Evolutionary conservation across 2,329 filamentous ascomycete species (phyloP).

Genomic region (Penicillium vulpinum): DNA sequence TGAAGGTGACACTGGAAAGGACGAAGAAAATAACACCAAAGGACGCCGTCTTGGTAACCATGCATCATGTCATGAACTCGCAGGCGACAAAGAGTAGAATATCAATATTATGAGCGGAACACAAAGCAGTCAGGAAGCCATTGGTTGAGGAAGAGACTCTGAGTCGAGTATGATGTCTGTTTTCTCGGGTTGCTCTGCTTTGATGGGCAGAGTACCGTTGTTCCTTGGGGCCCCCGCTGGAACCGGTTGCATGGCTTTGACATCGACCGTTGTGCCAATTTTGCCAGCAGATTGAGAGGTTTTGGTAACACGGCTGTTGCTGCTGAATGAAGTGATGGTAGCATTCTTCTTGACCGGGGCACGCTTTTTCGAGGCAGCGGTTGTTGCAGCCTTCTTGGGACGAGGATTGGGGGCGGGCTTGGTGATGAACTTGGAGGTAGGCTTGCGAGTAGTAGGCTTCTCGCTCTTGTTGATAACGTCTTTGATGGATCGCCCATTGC

Average conservation of each 20-base stretch:
- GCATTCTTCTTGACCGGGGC: constrained; percentile 3
- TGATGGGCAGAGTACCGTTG: constrained; percentile 38
- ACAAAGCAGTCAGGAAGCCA: constrained; percentile 3
- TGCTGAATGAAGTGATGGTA: constrained; percentile 14
- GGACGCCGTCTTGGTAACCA: constrained; percentile 10
- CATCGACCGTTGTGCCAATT: constrained; percentile 28
- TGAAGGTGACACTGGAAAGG: constrained; percentile 5
- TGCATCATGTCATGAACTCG: constrained; percentile 18
- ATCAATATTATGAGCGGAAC: constrained; percentile 1
- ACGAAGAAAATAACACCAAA: constrained; percentile 5
- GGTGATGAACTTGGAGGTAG: neutral
- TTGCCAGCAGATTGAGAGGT: constrained; percentile 20
- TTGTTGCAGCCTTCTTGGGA: constrained; percentile 21
- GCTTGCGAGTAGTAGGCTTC: constrained; percentile 16
- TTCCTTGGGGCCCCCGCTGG: constrained; percentile 37
- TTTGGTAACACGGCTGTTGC: constrained; percentile 37
- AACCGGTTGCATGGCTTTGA: constrained; percentile 39
- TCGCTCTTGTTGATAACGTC: constrained; percentile 28
- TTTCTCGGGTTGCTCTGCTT: constrained; percentile 8
- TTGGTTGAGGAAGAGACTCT: neutral
- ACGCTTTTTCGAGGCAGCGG: constrained; percentile 5
- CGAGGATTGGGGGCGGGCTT: constrained; percentile 1
- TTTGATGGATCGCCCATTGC: constrained; percentile 29
- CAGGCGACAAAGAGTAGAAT: constrained; percentile 1
- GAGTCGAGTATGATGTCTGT: neutral